Conservation (phyloP, 2,329 filamentous ascomycete genomes). For the Penicillium sp. region DNA sequence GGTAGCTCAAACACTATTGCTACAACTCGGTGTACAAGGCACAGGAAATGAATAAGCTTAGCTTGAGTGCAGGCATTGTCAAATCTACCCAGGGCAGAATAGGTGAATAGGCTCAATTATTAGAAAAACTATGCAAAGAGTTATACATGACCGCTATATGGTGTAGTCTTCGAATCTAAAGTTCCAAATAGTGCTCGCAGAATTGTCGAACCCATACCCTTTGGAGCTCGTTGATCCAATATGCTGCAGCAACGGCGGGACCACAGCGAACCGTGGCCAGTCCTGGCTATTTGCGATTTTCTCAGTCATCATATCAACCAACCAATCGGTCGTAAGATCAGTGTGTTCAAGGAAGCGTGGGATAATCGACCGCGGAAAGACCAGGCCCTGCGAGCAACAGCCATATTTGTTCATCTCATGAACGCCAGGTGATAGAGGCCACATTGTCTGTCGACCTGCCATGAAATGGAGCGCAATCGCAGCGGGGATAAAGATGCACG, state of each 20-base stretch:
- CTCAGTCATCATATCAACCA: slow-evolving; percentile 26
- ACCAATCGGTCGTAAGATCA: slow-evolving; percentile 19
- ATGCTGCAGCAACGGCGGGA: slow-evolving; percentile 23
- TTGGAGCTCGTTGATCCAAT: slow-evolving; percentile 23
- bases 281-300: slow-evolving; percentile 18
- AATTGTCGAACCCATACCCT: slow-evolving; percentile 22
- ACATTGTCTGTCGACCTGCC: slow-evolving; percentile 46
- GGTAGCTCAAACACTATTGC: too few relatives aligned
- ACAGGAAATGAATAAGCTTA: too few relatives aligned
- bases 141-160: too few relatives aligned
- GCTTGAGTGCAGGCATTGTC: too few relatives aligned
- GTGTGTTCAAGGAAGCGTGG: slow-evolving; percentile 16
- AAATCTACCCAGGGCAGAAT: too few relatives aligned
- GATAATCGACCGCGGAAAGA: slow-evolving; percentile 40
- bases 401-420: slow-evolving; percentile 47
- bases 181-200: slow-evolving; percentile 22
- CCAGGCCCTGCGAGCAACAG: slow-evolving; percentile 50
- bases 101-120: too few relatives aligned
- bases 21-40: too few relatives aligned
- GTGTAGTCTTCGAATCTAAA: slow-evolving; percentile 22
- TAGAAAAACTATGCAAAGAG: too few relatives aligned
- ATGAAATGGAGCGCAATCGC: slow-evolving; percentile 45
- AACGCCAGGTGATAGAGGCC: slow-evolving; percentile 41
- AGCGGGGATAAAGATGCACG: slow-evolving; percentile 33
- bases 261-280: slow-evolving; percentile 19